A percentile compares a stretch with the other conserved stretches of the same genome.
Conservation (phyloP, 768 basidiomycete species). For the Myochromella boudieri region DNA sequence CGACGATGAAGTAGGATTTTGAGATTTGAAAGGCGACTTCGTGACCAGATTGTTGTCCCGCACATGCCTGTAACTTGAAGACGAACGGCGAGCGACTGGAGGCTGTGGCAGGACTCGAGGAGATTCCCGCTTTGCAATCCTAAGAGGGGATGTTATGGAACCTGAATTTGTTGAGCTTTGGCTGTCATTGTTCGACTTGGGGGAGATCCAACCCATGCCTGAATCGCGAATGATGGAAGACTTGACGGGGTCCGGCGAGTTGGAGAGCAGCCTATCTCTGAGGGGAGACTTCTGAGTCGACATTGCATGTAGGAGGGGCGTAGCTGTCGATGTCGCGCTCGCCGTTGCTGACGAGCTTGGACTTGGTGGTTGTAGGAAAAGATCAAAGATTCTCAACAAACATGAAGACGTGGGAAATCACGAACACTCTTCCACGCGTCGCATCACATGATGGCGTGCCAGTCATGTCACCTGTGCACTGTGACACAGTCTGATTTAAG, state of each 20-base stretch:
- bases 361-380: slow-evolving; percentile 15
- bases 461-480: background rate
- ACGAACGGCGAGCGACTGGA: slow-evolving; percentile 66
- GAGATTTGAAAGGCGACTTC: slow-evolving; percentile 83
- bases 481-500: background rate
- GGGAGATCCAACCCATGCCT: slow-evolving; percentile 61
- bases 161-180: slow-evolving; percentile 30
- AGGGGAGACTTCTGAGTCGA: slow-evolving; percentile 46
- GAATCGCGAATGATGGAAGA: slow-evolving; percentile 63
- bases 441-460: slow-evolving; percentile 40
- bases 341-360: slow-evolving; percentile 14
- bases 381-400: slow-evolving; percentile 37
- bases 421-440: slow-evolving; percentile 28
- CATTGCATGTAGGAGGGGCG: slow-evolving; percentile 20
- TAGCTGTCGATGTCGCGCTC: slow-evolving; percentile 3
- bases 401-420: slow-evolving; percentile 36
- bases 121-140: slow-evolving; percentile 72
- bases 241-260: slow-evolving; percentile 64
- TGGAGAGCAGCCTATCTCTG: slow-evolving; percentile 60
- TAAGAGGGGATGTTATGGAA: slow-evolving; percentile 62
- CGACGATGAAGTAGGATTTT: slow-evolving; percentile 53
- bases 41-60: slow-evolving; percentile 77
- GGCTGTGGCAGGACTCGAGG: slow-evolving; percentile 40
- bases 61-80: slow-evolving; percentile 79
- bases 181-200: slow-evolving; percentile 33